Evolutionary conservation across 2,329 filamentous ascomycete species (phyloP).

Genomic region (Talaromyces sp.): DNA sequence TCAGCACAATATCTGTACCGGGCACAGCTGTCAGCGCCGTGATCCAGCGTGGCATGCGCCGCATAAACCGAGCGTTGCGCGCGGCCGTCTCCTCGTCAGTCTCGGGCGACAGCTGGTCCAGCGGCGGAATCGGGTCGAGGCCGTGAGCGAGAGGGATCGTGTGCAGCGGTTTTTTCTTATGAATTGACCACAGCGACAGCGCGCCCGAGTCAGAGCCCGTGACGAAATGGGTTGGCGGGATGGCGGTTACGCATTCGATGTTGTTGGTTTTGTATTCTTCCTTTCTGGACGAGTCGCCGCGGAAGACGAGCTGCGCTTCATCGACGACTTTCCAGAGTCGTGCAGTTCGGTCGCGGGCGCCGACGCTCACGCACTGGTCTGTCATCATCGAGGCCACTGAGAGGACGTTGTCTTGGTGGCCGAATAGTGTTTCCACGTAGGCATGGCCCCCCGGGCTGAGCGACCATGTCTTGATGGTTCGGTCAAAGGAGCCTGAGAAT

Average conservation of each 20-base stretch:
- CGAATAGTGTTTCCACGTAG: conserved; percentile 93
- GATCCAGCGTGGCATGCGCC: conserved; percentile 73
- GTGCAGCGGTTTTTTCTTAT: conserved; percentile 92
- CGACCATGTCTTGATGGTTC: conserved; percentile 94
- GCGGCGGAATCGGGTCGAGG: conserved; percentile 65
- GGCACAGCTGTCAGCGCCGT: conserved; percentile 83
- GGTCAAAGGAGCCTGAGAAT: conserved; percentile 84
- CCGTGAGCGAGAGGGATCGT: conserved; percentile 80
- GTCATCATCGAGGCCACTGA: conserved; percentile 78
- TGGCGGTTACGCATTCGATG: conserved; percentile 85
- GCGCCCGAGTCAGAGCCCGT: conserved; percentile 91
- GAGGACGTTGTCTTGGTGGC: conserved; percentile 86
- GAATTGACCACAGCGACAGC: conserved; percentile 78
- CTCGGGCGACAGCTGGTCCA: conserved; percentile 70
- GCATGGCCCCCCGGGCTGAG: conserved; percentile 72
- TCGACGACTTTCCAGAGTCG: conserved; percentile 94
- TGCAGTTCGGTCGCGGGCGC: conserved; percentile 84
- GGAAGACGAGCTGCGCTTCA: conserved; percentile 91
- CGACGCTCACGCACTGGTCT: conserved; percentile 87
- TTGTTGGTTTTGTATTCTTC: conserved; percentile 66
- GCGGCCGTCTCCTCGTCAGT: conserved; percentile 54
- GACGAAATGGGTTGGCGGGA: conserved; percentile 87
- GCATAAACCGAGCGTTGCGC: conserved; percentile 43
- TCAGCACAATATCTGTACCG: conserved; percentile 84
- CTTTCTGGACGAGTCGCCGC: conserved; percentile 60